Evolutionary conservation across 2,329 filamentous ascomycete species (phyloP).

Genomic region (Pseudonectria buxi): DNA sequence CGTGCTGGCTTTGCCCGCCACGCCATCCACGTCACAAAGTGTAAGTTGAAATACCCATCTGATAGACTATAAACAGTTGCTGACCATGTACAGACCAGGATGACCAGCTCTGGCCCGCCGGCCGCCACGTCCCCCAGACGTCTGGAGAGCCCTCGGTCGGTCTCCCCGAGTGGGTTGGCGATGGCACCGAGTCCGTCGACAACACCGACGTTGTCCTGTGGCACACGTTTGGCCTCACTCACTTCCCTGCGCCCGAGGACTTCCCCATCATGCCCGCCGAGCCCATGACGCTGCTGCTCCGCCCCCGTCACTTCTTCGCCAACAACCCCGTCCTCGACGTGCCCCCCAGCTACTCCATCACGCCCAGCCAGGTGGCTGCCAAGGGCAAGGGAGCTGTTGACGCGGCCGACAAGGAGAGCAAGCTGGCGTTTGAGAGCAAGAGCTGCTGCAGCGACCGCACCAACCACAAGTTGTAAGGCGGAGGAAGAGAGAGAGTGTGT

Average conservation of each 20-base stretch:
- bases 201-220: slow-evolving; percentile 85
- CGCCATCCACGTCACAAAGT: slow-evolving; percentile 82
- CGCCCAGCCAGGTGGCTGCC: slow-evolving; percentile 23
- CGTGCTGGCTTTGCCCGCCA: slow-evolving; percentile 81
- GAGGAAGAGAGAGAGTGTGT: no score
- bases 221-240: slow-evolving; percentile 89
- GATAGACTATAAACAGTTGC: slow-evolving; percentile 1
- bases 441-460: slow-evolving; percentile 9
- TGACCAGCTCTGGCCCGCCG: slow-evolving; percentile 76
- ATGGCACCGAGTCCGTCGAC: slow-evolving; percentile 61
- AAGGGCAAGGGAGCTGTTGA: slow-evolving; percentile 16
- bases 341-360: slow-evolving; percentile 44
- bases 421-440: slow-evolving; percentile 19
- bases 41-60: slow-evolving; percentile 41
- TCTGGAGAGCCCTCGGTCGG: slow-evolving; percentile 70
- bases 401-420: slow-evolving; percentile 15
- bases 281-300: slow-evolving; percentile 72
- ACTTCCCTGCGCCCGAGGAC: slow-evolving; percentile 85
- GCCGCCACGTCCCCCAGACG: slow-evolving; percentile 82
- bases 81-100: slow-evolving; percentile 55
- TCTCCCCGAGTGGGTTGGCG: slow-evolving; percentile 69
- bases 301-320: slow-evolving; percentile 77
- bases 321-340: slow-evolving; percentile 77
- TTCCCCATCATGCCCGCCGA: slow-evolving; percentile 88
- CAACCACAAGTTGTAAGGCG: slow-evolving; percentile 8